Base-by-base conservation (phyloP, 1,284 basidiomycete species). In the Trichosporon asahii region DNA sequence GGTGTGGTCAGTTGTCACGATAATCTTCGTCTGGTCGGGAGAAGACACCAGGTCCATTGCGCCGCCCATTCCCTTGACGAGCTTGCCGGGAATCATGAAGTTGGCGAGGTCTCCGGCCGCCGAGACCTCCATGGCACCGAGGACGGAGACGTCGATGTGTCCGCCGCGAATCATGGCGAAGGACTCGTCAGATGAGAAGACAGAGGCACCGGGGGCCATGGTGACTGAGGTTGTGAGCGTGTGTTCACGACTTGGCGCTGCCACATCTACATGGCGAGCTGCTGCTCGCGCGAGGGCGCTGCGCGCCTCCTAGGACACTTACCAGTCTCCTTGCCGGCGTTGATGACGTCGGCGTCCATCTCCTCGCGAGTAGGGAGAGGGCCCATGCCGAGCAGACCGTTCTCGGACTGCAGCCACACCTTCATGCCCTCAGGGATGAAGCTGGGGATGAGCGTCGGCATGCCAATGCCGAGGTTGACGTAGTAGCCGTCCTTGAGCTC, bases 121-220 rank as follows among this genome's bases (percentile, higher is more conserved):
- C 3, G 91, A 92, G 68, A 97, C 94, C 86, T 97, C 90, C 89
- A 97, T 93, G 2, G 95, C 88, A 49, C 90, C 90, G 29, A 91
- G 89, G 80, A 98, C 95, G 12, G 95, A 91, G 67, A 97, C 92
- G 79, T 98, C 90, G 70, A 98, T 89, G 83, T 98, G 95, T 9
- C 95, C 96, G 70, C 93, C 95, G 67, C 95, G 90, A 83, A 97
- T 95, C 93, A 97, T 97, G 40, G 91, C 92, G 79, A 98, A 98
- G 31, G 78, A 79, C 72, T 84, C 82, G 64, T 76, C 77, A 14
- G 81, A 82, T 68, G 80, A 95, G 79, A 98, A 98, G 1, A 94
- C 86, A 3, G 94, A 90, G 15, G 95, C 94, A 64, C 96, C 95
- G 40, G 95, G 94, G 21, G 96, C 86, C 8, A 98, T 86, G 2